Evolutionary conservation across 805 yeast genomes (phyloP), one percentile per base, ranked within the genome.

Genomic region (Groenewaldozyma tartarivorans): DNA sequence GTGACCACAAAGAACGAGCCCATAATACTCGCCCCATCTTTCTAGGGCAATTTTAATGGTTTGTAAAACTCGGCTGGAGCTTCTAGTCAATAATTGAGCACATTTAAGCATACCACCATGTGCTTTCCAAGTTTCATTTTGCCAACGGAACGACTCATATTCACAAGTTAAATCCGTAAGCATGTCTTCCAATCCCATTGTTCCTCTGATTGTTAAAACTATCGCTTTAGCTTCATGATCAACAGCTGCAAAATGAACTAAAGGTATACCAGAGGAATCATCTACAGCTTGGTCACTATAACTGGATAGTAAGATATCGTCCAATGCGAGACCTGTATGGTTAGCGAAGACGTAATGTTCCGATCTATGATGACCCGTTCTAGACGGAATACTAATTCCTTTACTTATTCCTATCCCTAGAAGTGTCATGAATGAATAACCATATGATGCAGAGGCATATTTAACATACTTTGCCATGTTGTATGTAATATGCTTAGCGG

Each of bases 391-490:
- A 17, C 35, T 19, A 4, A 36, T 26, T 2, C 34, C 11, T 21
- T 13, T 31, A 9, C 41, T 33, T 4, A 38, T 16, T 19, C 57
- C 51, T 33, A 56, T 44, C 7, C 63, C 60, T 13, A 58, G 43
- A 13, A 59, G 42, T 15, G 56, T 45, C 54, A 59, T 50, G 38
- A 59, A 59, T 4, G 61, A 52, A 38, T 53, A 58, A 9, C 63
- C 63, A 37, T 59, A 59, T 5, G 62, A 55, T 2, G 62, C 63
- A 7, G 61, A 52, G 5, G 62, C 56, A 41, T 48, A 58, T 19
- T 58, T 45, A 39, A 54, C 52, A 37, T 54, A 58, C 34, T 53
- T 53, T 2, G 60, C 58, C 51, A 58, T 43, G 41, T 54, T 53
- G 33, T 45, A 41, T 20, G 57, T 48, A 17, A 53, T 40, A 32